Conservation (phyloP, 169 alveolate species). For the Neospora caninum region DNA sequence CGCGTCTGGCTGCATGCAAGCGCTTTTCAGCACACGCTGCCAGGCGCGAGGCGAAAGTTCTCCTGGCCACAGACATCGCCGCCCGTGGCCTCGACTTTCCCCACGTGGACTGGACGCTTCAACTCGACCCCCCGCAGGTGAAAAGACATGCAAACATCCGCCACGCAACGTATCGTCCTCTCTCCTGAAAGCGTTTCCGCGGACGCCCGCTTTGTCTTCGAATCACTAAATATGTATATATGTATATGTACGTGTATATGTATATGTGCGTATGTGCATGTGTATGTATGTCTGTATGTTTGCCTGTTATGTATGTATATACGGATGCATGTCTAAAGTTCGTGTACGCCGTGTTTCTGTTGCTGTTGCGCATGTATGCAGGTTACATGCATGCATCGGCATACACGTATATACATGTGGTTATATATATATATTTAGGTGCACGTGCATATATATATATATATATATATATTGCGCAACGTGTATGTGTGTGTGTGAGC, state of each 20-base stretch:
- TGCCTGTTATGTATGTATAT: neutral
- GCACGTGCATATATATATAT: too few species aligned
- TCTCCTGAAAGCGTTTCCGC: too few species aligned
- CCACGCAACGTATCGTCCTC: neutral
- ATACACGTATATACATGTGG: neutral
- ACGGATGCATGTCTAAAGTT: neutral
- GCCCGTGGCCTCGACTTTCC: conserved; percentile 99
- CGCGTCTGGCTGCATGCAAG: conserved; percentile 40
- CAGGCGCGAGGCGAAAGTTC: conserved; percentile 68
- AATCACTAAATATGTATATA: neutral
- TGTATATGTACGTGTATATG: neutral
- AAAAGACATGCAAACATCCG: neutral
- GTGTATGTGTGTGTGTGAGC: too few species aligned
- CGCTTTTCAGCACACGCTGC: neutral
- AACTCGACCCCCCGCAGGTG: conserved; percentile 93
- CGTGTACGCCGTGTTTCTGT: too few species aligned
- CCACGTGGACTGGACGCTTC: conserved; percentile 95
- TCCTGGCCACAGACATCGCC: conserved; percentile 98
- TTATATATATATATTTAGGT: too few species aligned
- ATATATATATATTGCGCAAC: neutral
- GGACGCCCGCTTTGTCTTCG: too few species aligned
- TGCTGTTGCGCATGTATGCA: too few species aligned
- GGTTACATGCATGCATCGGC: too few species aligned
- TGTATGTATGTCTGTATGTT: neutral
- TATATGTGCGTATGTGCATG: neutral